Evolutionary conservation across 306 rosid species (phyloP).

Genomic region (Cicer arietinum): DNA sequence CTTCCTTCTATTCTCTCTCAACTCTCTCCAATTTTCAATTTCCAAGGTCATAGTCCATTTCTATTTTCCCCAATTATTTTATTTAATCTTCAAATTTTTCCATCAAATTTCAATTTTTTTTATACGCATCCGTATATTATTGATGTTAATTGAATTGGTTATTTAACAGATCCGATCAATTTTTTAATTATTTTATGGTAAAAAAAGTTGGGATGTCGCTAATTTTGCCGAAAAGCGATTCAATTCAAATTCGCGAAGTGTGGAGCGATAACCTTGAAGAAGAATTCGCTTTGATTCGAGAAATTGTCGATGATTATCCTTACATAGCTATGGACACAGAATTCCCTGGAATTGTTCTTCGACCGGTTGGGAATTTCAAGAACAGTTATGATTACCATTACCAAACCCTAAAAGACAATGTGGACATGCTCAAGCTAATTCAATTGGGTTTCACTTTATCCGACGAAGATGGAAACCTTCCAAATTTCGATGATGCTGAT

Average conservation of each 20-base stretch:
- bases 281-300: constrained; percentile 52
- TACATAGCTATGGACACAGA: constrained; percentile 63
- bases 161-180: constrained; percentile 34
- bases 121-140: background rate
- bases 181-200: background rate
- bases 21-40: background rate
- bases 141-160: background rate
- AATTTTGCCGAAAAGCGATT: constrained; percentile 45
- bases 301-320: constrained; percentile 56
- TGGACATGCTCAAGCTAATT: constrained; percentile 52
- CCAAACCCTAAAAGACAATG: constrained; percentile 61
- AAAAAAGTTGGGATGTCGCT: constrained; percentile 44
- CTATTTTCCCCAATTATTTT: background rate
- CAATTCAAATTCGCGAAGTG: constrained; percentile 63
- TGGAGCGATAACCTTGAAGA: constrained; percentile 59
- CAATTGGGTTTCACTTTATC: constrained; percentile 56
- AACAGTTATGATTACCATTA: constrained; percentile 54
- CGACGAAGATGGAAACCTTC: constrained; percentile 52
- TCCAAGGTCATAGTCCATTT: constrained; percentile 28
- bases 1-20: constrained; percentile 49
- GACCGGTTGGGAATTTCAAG: constrained; percentile 59
- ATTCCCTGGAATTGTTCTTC: constrained; percentile 58
- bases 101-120: background rate
- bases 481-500: constrained; percentile 22
- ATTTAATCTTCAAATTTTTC: background rate